A percentile compares a stretch with the other conserved stretches of the same genome.
phyloP scores from a whole-genome alignment of 1,284 basidiomycete genomes.

The Ceratobasidium sp. region DNA sequence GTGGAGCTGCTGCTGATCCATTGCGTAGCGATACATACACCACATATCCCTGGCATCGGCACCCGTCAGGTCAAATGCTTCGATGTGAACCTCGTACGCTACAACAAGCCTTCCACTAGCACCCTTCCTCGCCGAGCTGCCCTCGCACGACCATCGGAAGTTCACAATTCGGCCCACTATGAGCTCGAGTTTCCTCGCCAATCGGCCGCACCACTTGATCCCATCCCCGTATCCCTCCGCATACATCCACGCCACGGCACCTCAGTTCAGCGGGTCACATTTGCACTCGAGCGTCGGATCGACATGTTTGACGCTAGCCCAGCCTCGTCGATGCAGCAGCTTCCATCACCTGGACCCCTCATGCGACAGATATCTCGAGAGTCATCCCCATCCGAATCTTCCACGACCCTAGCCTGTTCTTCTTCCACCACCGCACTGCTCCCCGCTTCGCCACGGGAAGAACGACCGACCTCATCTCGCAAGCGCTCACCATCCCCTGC shows the following conservation, averaged over 20 bases:
- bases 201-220: conserved; percentile 57
- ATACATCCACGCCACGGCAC: conserved; percentile 54
- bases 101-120: conserved; percentile 61
- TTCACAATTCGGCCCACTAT: conserved; percentile 55
- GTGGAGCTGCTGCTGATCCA: conserved; percentile 46
- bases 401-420: conserved; percentile 29
- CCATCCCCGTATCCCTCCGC: conserved; percentile 56
- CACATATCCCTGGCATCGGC: conserved; percentile 68
- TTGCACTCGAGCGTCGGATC: conserved; percentile 54
- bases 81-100: conserved; percentile 72
- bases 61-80: conserved; percentile 71
- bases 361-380: conserved; percentile 66
- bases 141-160: conserved; percentile 51
- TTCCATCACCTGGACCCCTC: conserved; percentile 50
- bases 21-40: conserved; percentile 68
- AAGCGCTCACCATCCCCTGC: conserved; percentile 53
- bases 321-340: conserved; percentile 57
- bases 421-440: conserved; percentile 40
- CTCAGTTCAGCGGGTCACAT: conserved; percentile 55
- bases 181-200: conserved; percentile 55
- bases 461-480: conserved; percentile 63
- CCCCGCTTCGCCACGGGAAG: conserved; percentile 52
- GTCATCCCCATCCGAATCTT: conserved; percentile 54
- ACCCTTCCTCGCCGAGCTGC: conserved; percentile 52
- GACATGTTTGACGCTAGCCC: conserved; percentile 52